These are phyloP conservation scores for Argentina anserina DNA, from an alignment of 306 rosid genomes.

Conservation along the genomic window DNA sequence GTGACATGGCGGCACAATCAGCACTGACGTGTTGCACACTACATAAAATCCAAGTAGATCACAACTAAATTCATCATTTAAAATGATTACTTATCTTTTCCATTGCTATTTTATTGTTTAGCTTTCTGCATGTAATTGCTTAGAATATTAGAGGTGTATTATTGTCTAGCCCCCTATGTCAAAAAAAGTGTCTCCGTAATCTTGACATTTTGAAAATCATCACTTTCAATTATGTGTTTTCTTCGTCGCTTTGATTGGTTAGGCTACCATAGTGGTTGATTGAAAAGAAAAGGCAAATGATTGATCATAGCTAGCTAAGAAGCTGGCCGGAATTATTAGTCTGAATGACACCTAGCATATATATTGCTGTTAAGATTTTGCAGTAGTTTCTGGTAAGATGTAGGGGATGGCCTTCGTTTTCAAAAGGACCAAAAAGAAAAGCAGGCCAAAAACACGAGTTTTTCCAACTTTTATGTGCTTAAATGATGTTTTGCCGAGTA, in stretches of 20 bases:
- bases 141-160: neutral
- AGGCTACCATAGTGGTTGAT: neutral
- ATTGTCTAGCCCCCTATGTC: conserved; percentile 5
- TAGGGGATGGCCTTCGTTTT: too few relatives aligned
- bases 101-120: neutral
- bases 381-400: neutral
- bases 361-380: neutral
- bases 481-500: neutral
- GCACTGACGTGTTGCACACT: conserved; percentile 31
- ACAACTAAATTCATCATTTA: neutral
- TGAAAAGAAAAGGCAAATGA: neutral
- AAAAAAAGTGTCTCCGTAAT: neutral
- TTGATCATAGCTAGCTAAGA: neutral
- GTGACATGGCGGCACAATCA: conserved; percentile 32
- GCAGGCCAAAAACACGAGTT: neutral
- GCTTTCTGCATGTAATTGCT: neutral
- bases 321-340: neutral
- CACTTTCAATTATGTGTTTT: neutral
- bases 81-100: neutral
- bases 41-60: conserved; percentile 9
- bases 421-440: neutral
- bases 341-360: neutral
- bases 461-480: conserved; percentile 1
- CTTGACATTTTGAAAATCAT: conserved; percentile 4
- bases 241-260: neutral